Conservation (phyloP, 2,329 filamentous ascomycete species). For the Cryphonectria naterciae region DNA sequence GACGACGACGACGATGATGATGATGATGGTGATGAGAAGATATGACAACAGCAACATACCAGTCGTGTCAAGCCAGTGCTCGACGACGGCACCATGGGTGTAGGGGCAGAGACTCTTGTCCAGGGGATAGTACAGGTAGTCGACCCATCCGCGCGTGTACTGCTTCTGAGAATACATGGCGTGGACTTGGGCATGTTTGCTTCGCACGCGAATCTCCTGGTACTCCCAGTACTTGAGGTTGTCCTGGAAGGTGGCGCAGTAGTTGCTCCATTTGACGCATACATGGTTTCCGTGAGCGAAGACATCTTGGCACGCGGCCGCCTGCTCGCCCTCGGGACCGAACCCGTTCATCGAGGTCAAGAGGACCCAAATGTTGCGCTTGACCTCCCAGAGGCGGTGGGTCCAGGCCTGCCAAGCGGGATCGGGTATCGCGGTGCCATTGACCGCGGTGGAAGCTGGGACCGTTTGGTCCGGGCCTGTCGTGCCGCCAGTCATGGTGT, state of each 20-base stretch:
- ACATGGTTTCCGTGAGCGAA: background rate
- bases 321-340: background rate
- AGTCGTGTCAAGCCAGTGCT: background rate
- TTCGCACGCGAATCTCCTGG: background rate
- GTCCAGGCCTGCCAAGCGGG: too few species aligned
- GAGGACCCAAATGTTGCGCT: background rate
- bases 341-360: background rate
- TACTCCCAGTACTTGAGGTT: background rate
- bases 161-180: background rate
- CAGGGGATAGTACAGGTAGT: background rate
- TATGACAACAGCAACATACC: background rate
- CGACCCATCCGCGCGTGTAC: background rate
- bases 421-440: too few species aligned
- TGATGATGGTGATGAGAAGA: background rate
- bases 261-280: background rate
- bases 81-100: background rate
- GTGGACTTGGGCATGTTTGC: background rate
- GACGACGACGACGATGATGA: background rate
- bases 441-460: too few species aligned
- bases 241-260: background rate
- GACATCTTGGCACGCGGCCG: background rate
- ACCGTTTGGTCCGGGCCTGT: too few species aligned
- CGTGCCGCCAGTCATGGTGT: too few species aligned
- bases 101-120: background rate
- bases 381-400: background rate